These are phyloP conservation scores for Hapsidospora chrysogenum DNA, from an alignment of 495 filamentous ascomycete species.

Conservation along the genomic window DNA sequence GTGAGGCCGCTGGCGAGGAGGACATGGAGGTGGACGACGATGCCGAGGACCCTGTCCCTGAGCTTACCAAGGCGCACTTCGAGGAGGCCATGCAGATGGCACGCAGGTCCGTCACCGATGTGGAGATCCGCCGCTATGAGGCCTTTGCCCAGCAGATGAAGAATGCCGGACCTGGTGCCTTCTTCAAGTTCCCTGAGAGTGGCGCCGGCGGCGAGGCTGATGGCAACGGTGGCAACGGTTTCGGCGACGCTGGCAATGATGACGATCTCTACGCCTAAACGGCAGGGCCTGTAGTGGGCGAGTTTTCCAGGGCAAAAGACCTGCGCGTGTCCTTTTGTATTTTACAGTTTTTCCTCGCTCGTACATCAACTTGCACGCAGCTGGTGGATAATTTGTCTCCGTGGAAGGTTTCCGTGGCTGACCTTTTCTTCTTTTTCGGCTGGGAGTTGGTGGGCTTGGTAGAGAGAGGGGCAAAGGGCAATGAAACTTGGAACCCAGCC, in stretches of 20 bases:
- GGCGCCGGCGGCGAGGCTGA: conserved; percentile 39
- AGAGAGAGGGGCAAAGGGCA: too few species aligned
- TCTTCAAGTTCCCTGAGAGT: conserved; percentile 87
- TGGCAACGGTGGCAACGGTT: conserved; percentile 36
- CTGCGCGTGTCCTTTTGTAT: too few species aligned
- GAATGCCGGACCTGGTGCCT: conserved; percentile 82
- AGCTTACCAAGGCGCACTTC: conserved; percentile 91
- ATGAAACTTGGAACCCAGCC: too few species aligned
- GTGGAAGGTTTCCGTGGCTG: too few species aligned
- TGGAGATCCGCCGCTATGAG: conserved; percentile 95
- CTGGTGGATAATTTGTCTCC: too few species aligned
- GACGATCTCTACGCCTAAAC: conserved; percentile 62
- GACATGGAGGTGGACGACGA: conserved; percentile 72
- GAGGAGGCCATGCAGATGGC: conserved; percentile 96
- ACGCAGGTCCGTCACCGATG: conserved; percentile 82
- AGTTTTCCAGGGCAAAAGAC: too few species aligned
- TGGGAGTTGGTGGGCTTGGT: too few species aligned
- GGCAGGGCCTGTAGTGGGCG: conserved; percentile 1
- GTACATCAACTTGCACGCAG: too few species aligned
- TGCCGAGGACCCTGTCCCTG: conserved; percentile 84
- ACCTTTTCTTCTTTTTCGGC: too few species aligned
- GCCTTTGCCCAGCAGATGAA: conserved; percentile 98
- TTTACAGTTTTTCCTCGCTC: too few species aligned
- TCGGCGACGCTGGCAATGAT: conserved; percentile 73
- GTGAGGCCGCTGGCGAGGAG: conserved; percentile 68